Evolutionary conservation across 176 grass and related monocot genomes (phyloP).

Genomic region (Musa itinerans): DNA sequence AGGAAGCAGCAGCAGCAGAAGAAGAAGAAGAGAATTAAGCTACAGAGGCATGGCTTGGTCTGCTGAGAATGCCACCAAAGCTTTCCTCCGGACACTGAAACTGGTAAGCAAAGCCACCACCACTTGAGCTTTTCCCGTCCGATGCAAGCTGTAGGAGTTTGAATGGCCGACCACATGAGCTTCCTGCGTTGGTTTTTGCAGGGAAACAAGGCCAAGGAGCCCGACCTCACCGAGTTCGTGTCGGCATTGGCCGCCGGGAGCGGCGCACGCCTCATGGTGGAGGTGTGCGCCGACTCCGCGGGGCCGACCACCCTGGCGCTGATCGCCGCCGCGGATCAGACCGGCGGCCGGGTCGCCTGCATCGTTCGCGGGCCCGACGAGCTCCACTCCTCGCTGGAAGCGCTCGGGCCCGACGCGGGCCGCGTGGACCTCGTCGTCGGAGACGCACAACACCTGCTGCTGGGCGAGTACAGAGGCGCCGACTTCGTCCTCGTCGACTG

Average conservation of each 20-base stretch:
- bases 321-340: constrained; percentile 12
- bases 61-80: constrained; percentile 26
- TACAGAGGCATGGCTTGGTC: constrained; percentile 18
- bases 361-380: constrained; percentile 7
- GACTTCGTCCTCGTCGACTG: constrained; percentile 25
- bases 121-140: no score
- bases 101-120: not conserved
- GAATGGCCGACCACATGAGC: no score
- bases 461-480: constrained; percentile 4
- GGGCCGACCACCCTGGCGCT: constrained; percentile 15
- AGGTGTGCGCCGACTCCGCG: constrained; percentile 6
- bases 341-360: constrained; percentile 15
- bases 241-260: constrained; percentile 22
- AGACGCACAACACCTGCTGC: not conserved
- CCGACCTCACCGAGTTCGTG: constrained; percentile 17
- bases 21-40: not conserved
- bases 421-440: constrained; percentile 12
- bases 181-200: not conserved
- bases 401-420: not conserved
- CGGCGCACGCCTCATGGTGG: constrained; percentile 21
- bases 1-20: no score
- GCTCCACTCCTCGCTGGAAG: not conserved
- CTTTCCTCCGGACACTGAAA: constrained; percentile 20
- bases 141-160: no score
- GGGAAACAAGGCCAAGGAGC: constrained; percentile 19